Base-by-base conservation (phyloP, 1,284 basidiomycete genomes). In the Thelephora terrestris region DNA sequence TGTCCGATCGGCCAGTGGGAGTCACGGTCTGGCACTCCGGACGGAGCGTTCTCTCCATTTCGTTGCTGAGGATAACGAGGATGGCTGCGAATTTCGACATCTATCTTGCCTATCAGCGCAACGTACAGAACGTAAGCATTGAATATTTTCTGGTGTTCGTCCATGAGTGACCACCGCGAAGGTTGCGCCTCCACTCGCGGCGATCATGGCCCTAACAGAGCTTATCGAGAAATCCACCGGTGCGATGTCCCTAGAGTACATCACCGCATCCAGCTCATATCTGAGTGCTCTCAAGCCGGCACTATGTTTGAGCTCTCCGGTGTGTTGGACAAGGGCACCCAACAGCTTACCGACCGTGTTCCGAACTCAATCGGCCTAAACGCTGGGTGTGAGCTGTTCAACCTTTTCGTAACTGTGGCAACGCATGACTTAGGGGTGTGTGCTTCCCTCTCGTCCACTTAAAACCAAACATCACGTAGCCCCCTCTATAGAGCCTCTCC, bases 231-330 rank as follows among this genome's bases (percentile, higher is more conserved):
- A 76, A 50, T 91, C 88, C 18, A 72, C 79, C 64, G 84, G 86
- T 83, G 62, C 52, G 68, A 12, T 65, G 47, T 34, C 46, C 45
- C 43, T 47, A 46, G 40, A 43, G 50, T 50, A 43, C 49, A 44
- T 39, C 24, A 18, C 43, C 32, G 39, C 27, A 40, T 52, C 45
- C 46, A 44, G 44, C 48, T 47, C 53, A 53, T 43, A 52, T 50
- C 52, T 43, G 43, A 52, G 53, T 49, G 47, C 50, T 50, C 27
- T 51, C 57, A 56, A 67, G 89, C 88, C 35, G 88, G 82, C 6
- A 94, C 92, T 20, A 93, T 91, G 78, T 90, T 90, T 57, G 91
- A 95, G 65, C 79, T 95, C 43, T 83, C 91, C 39, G 79, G 87
- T 55, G 86, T 81, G 47, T 75, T 95, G 55, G 81, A 89, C 50